Evolutionary conservation across 768 basidiomycete genomes (phyloP).

Genomic region (Rhodotorula sphaerocarpa): DNA sequence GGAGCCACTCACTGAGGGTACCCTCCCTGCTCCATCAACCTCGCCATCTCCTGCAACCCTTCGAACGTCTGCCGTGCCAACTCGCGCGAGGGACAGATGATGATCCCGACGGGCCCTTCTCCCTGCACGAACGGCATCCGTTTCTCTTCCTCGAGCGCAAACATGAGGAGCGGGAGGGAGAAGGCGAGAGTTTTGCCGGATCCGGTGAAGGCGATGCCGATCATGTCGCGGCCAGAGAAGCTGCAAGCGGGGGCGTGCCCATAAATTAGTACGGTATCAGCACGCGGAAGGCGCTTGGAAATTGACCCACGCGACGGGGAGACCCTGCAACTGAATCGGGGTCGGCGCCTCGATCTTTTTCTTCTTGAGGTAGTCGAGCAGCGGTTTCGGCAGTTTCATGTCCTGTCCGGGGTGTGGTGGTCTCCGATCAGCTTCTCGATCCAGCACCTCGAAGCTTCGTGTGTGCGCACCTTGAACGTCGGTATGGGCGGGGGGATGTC

Average conservation of each 20-base stretch:
- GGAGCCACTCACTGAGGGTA: conserved; percentile 52
- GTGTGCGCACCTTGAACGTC: conserved; percentile 59
- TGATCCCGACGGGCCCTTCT: conserved; percentile 92
- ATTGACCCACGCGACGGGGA: conserved; percentile 73
- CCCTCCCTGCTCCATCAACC: conserved; percentile 66
- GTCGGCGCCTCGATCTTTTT: conserved; percentile 81
- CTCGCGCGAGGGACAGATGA: conserved; percentile 95
- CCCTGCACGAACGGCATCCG: conserved; percentile 82
- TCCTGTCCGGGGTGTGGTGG: conserved; percentile 51
- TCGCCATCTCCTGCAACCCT: conserved; percentile 79
- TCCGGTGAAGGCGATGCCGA: conserved; percentile 97
- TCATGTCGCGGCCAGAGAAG: conserved; percentile 92
- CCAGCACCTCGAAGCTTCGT: background rate
- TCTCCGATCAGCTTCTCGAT: background rate
- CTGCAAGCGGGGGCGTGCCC: background rate
- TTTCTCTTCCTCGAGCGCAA: conserved; percentile 83
- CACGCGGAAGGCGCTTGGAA: background rate
- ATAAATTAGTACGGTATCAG: too few relatives aligned
- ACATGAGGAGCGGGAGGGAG: conserved; percentile 94
- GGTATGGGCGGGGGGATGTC: conserved; percentile 88
- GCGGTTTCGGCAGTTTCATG: conserved; percentile 91
- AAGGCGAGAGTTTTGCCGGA: conserved; percentile 99
- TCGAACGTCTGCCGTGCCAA: conserved; percentile 95
- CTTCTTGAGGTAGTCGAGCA: conserved; percentile 70
- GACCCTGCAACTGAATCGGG: conserved; percentile 93